phyloP scores from a whole-genome alignment of 164 flowering plant genomes.

The Annona cherimola region DNA sequence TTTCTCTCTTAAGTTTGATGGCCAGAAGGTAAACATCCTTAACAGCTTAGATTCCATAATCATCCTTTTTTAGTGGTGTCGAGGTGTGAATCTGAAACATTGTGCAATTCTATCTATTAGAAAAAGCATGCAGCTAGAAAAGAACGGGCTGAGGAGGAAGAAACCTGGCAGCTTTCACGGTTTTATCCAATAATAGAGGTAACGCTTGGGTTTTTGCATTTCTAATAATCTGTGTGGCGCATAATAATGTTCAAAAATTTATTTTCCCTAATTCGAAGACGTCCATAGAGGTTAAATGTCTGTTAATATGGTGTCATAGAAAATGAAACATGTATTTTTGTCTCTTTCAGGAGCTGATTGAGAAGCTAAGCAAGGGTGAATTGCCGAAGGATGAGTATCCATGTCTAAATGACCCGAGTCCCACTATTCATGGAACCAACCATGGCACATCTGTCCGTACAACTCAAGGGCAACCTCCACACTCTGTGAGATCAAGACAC shows the following conservation, averaged over 20 bases:
- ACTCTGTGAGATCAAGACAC: slow-evolving; percentile 93
- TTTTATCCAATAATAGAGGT: slow-evolving; percentile 98
- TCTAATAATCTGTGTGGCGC: not conserved
- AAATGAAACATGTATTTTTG: not conserved
- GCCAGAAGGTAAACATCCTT: slow-evolving; percentile 55
- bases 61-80: not conserved
- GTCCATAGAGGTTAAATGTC: too few species aligned
- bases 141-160: slow-evolving; percentile 70
- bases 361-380: slow-evolving; percentile 75
- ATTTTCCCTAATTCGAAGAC: too few species aligned
- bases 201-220: slow-evolving; percentile 3
- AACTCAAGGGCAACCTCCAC: slow-evolving; percentile 45
- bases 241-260: not conserved
- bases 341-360: slow-evolving; percentile 68
- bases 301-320: too few species aligned
- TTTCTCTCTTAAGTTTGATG: slow-evolving; percentile 86
- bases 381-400: slow-evolving; percentile 75
- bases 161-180: slow-evolving; percentile 79
- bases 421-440: slow-evolving; percentile 39
- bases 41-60: not conserved
- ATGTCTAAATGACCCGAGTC: slow-evolving; percentile 84
- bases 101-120: slow-evolving; percentile 26
- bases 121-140: slow-evolving; percentile 73
- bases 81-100: not conserved
- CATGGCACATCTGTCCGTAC: slow-evolving; percentile 32